Evolutionary conservation across 2,329 filamentous ascomycete species (phyloP).

Genomic region (Arthroderma sp.): DNA sequence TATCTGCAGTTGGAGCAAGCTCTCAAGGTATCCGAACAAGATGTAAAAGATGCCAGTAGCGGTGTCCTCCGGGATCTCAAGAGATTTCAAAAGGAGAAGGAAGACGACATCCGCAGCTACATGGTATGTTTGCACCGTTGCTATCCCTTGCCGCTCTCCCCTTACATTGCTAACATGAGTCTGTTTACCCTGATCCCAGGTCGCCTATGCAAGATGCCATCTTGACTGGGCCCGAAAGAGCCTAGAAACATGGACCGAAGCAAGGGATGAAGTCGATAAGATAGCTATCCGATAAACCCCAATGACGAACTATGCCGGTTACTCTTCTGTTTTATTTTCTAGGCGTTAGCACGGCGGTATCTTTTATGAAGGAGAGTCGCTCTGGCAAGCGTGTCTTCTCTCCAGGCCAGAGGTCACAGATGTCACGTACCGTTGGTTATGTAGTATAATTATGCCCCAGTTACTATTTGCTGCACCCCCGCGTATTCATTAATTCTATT

Average conservation of each 20-base stretch:
- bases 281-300: slow-evolving; percentile 43
- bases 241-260: slow-evolving; percentile 85
- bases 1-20: slow-evolving; percentile 68
- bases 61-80: slow-evolving; percentile 83
- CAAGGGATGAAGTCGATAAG: slow-evolving; percentile 73
- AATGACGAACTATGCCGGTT: neutral
- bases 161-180: neutral
- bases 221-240: slow-evolving; percentile 90
- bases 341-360: neutral
- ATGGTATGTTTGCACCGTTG: slow-evolving; percentile 58
- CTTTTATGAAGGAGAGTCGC: too few relatives aligned
- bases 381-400: too few relatives aligned
- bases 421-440: neutral
- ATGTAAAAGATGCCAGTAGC: slow-evolving; percentile 82
- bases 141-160: neutral
- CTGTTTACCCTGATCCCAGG: slow-evolving; percentile 38
- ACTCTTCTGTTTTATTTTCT: neutral
- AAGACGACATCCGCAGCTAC: slow-evolving; percentile 82
- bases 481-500: too few relatives aligned
- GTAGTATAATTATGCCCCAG: neutral
- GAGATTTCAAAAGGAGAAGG: slow-evolving; percentile 89
- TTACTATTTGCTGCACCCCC: too few relatives aligned
- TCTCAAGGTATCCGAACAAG: slow-evolving; percentile 71
- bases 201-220: slow-evolving; percentile 84
- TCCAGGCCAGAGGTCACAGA: too few relatives aligned